Conservation (phyloP, 2,329 filamentous ascomycete species). For the Pyrenophora graminea region DNA sequence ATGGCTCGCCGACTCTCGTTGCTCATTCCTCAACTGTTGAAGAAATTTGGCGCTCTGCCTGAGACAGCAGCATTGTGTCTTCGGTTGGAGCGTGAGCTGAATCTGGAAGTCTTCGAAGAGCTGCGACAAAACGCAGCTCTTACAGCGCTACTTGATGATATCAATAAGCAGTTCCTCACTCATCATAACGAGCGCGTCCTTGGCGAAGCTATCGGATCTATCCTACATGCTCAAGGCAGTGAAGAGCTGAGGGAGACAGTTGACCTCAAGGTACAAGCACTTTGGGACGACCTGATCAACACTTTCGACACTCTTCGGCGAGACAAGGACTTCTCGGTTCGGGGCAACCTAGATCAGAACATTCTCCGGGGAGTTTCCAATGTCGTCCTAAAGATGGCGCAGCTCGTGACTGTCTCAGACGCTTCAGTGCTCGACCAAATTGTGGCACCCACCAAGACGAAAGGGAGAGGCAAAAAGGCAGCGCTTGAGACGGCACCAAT, state of each 20-base stretch:
- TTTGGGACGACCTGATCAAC: slow-evolving; percentile 85
- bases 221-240: slow-evolving; percentile 82
- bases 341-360: slow-evolving; percentile 69
- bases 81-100: slow-evolving; percentile 81
- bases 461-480: slow-evolving; percentile 33
- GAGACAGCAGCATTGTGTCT: slow-evolving; percentile 85
- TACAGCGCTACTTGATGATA: slow-evolving; percentile 80
- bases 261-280: slow-evolving; percentile 74
- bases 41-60: slow-evolving; percentile 89
- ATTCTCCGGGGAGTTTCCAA: slow-evolving; percentile 73
- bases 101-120: slow-evolving; percentile 85
- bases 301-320: slow-evolving; percentile 71
- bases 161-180: slow-evolving; percentile 91
- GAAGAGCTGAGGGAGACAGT: slow-evolving; percentile 88
- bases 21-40: slow-evolving; percentile 82
- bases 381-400: slow-evolving; percentile 76
- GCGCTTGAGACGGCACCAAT: slow-evolving; percentile 55
- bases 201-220: slow-evolving; percentile 77
- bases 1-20: slow-evolving; percentile 76
- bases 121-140: slow-evolving; percentile 86
- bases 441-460: slow-evolving; percentile 49
- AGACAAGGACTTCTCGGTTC: slow-evolving; percentile 70
- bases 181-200: slow-evolving; percentile 87
- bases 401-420: slow-evolving; percentile 78
- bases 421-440: slow-evolving; percentile 71